These are phyloP conservation scores for Sanghuangporus weigelae DNA, from an alignment of 1,284 basidiomycete species.

Conservation along the genomic window DNA sequence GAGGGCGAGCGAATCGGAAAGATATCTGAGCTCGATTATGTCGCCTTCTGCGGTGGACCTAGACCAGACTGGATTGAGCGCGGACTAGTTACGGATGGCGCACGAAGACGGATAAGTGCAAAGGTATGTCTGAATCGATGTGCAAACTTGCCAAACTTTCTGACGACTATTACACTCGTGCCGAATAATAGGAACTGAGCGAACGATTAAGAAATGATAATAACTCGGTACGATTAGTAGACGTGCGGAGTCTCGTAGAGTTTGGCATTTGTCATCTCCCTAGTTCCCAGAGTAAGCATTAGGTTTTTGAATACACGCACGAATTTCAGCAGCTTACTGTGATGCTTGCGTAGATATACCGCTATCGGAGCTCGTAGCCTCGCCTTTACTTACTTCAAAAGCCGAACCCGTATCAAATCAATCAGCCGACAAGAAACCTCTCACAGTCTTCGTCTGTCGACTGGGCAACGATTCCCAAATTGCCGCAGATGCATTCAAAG, in stretches of 20 bases:
- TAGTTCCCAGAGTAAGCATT: constrained; percentile 66
- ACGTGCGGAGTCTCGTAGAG: constrained; percentile 80
- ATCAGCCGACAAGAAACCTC: constrained; percentile 23
- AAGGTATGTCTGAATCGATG: constrained; percentile 31
- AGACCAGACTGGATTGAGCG: constrained; percentile 55
- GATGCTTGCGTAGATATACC: constrained; percentile 57
- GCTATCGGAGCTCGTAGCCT: constrained; percentile 51
- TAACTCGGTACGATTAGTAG: constrained; percentile 50
- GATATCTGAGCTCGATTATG: constrained; percentile 62
- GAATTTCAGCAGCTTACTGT: not conserved
- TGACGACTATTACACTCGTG: not conserved
- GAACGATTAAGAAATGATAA: constrained; percentile 30
- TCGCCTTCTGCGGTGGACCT: constrained; percentile 71
- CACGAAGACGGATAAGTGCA: constrained; percentile 39
- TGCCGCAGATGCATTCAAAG: constrained; percentile 65
- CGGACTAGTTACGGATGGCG: constrained; percentile 40
- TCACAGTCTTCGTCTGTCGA: constrained; percentile 64
- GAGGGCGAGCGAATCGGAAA: constrained; percentile 37
- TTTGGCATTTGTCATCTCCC: constrained; percentile 85
- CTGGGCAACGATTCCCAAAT: constrained; percentile 93
- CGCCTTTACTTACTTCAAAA: constrained; percentile 35
- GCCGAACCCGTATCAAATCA: no score
- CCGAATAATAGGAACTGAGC: constrained; percentile 38
- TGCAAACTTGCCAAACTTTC: not conserved
- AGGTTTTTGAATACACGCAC: not conserved